phyloP scores from a whole-genome alignment of 2,329 filamentous ascomycete species.

The Botrytis deweyae region DNA sequence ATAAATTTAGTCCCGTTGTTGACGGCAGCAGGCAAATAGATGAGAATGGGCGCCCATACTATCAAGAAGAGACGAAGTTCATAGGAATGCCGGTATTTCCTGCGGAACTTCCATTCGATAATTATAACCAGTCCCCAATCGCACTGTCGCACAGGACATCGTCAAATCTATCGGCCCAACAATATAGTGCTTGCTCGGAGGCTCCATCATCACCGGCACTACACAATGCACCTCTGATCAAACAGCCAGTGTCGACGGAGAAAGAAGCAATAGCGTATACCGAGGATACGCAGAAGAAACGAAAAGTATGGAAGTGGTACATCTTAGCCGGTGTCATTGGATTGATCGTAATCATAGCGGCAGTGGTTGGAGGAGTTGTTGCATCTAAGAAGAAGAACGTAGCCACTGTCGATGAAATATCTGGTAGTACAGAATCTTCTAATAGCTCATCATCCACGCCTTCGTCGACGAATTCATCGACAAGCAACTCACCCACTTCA shows the following conservation, averaged over 20 bases:
- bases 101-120: conserved; percentile 9
- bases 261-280: background rate
- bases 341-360: background rate
- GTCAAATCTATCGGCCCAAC: conserved; percentile 1
- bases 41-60: background rate
- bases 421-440: background rate
- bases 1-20: background rate
- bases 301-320: conserved; percentile 10
- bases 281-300: background rate
- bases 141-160: conserved; percentile 8
- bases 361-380: background rate
- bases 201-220: background rate
- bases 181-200: background rate
- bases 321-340: background rate
- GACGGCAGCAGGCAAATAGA: background rate
- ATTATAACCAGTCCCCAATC: background rate
- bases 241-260: background rate
- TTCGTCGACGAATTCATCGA: background rate
- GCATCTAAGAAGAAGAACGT: background rate
- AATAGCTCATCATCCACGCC: background rate
- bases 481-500: background rate
- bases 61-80: conserved; percentile 11
- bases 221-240: background rate
- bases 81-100: conserved; percentile 13
- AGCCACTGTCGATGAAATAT: background rate